These are phyloP conservation scores for Jamesozyma jinghongensis DNA, from an alignment of 805 yeast genomes.

Conservation along the genomic window DNA sequence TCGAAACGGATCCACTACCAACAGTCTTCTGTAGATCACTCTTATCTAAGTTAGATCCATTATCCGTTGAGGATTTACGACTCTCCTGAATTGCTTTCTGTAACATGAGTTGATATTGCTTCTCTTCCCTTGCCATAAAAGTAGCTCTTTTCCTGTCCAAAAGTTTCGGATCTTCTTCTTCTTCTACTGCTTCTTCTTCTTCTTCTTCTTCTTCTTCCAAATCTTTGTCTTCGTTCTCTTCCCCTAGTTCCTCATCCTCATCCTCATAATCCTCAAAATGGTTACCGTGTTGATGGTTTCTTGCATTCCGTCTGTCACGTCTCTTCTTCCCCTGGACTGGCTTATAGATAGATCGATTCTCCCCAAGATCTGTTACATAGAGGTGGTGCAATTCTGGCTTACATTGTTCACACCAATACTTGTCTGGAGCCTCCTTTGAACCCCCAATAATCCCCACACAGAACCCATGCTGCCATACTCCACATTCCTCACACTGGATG, in stretches of 20 bases:
- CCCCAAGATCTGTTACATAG: constrained; percentile 21
- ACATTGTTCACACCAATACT: constrained; percentile 91
- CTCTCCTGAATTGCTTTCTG: constrained; percentile 36
- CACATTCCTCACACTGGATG: constrained; percentile 82
- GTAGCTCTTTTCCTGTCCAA: constrained; percentile 33
- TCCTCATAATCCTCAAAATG: background rate
- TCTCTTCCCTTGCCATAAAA: constrained; percentile 34
- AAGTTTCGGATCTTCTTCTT: constrained; percentile 19
- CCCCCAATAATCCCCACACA: constrained; percentile 79
- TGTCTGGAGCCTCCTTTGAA: constrained; percentile 76
- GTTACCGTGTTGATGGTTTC: background rate
- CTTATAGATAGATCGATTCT: constrained; percentile 23
- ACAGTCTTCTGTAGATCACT: too few relatives aligned
- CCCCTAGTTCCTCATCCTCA: background rate
- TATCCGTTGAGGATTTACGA: background rate
- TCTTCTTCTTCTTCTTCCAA: constrained; percentile 7
- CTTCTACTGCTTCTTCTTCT: constrained; percentile 14
- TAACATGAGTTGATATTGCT: constrained; percentile 35
- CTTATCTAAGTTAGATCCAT: background rate
- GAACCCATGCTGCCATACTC: constrained; percentile 96
- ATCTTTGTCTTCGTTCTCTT: background rate
- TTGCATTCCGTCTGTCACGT: constrained; percentile 23
- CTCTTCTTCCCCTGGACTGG: constrained; percentile 35
- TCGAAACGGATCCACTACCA: too few relatives aligned
- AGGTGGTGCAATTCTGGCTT: constrained; percentile 67